These are phyloP conservation scores for Citropsis articulata DNA, from an alignment of 345 rosid species.

Conservation along the genomic window DNA sequence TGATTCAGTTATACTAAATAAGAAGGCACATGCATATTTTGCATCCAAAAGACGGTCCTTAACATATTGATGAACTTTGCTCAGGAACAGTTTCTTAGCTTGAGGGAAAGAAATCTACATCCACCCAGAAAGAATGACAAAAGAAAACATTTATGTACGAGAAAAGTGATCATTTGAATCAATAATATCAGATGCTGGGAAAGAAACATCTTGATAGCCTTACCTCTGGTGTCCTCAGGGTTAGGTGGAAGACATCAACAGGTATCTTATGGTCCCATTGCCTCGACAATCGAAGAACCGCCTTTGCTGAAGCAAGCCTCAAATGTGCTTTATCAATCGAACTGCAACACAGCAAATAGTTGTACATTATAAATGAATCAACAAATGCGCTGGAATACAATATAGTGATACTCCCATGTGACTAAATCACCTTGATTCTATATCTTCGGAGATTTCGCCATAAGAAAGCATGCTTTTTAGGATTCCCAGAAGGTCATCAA, in stretches of 20 bases:
- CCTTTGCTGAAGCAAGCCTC: constrained; percentile 94
- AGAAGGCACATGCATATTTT: constrained; percentile 83
- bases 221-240: constrained; percentile 76
- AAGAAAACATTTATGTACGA: constrained; percentile 6
- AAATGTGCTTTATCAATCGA: constrained; percentile 83
- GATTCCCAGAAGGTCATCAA: constrained; percentile 62
- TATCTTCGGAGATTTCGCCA: constrained; percentile 78
- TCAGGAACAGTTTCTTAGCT: constrained; percentile 70
- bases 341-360: constrained; percentile 44
- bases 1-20: constrained; percentile 48
- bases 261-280: constrained; percentile 93
- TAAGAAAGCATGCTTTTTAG: constrained; percentile 60
- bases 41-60: constrained; percentile 86
- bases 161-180: constrained; percentile 13
- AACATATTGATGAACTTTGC: constrained; percentile 85
- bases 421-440: constrained; percentile 67
- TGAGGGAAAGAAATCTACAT: constrained; percentile 74
- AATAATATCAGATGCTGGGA: constrained; percentile 2
- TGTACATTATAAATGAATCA: constrained; percentile 4
- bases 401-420: background rate
- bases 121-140: constrained; percentile 7
- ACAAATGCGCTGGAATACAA: background rate
- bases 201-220: constrained; percentile 9
- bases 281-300: constrained; percentile 81
- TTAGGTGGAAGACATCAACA: constrained; percentile 70